Evolutionary conservation across 345 rosid species (phyloP).

Genomic region (Sisymbrium irio): DNA sequence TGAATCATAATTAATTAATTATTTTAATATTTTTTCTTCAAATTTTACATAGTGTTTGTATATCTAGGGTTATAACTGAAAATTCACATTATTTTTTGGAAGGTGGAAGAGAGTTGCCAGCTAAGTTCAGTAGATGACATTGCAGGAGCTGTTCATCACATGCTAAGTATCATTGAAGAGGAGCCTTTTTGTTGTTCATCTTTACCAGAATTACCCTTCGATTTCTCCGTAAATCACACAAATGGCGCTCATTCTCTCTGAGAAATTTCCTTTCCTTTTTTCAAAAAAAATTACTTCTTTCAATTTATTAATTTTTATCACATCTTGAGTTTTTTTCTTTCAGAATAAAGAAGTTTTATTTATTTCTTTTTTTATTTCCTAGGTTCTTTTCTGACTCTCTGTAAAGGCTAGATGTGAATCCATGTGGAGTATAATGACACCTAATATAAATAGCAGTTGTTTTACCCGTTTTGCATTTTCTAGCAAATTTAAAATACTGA

Average conservation of each 20-base stretch:
- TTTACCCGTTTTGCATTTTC: background rate
- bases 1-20: background rate
- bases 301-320: background rate
- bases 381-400: slow-evolving; percentile 28
- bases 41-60: background rate
- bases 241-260: slow-evolving; percentile 24
- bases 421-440: slow-evolving; percentile 7
- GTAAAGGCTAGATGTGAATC: slow-evolving; percentile 29
- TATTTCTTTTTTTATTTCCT: background rate
- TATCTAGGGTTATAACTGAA: slow-evolving; percentile 17
- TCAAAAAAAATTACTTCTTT: background rate
- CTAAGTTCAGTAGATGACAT: slow-evolving; percentile 83
- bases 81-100: background rate
- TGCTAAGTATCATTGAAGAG: slow-evolving; percentile 71
- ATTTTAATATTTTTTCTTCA: background rate
- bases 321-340: background rate
- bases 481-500: background rate
- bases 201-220: slow-evolving; percentile 28
- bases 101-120: slow-evolving; percentile 93
- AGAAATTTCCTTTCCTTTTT: background rate
- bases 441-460: background rate
- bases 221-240: slow-evolving; percentile 8
- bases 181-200: slow-evolving; percentile 36
- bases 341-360: background rate
- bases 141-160: slow-evolving; percentile 79